These are phyloP conservation scores for Priceomyces haplophilus DNA, from an alignment of 805 yeast species.

Conservation along the genomic window DNA sequence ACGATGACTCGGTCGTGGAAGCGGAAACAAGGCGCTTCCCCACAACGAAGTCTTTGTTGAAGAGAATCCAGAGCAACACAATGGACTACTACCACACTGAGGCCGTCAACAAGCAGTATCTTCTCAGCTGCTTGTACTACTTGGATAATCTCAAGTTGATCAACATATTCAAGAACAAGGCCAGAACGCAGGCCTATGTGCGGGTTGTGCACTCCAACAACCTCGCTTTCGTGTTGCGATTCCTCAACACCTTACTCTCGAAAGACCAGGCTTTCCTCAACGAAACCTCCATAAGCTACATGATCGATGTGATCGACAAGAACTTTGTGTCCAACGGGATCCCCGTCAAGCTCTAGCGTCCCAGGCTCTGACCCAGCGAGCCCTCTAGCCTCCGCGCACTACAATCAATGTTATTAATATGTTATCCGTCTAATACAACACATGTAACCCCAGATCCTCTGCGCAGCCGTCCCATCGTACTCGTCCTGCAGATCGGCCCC, in stretches of 20 bases:
- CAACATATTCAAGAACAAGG: constrained; percentile 38
- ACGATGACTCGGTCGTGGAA: constrained; percentile 14
- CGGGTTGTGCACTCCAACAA: constrained; percentile 27
- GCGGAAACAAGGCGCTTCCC: no score
- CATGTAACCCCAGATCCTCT: no score
- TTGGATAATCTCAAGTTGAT: constrained; percentile 33
- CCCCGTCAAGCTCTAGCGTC: constrained; percentile 1
- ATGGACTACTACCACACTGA: constrained; percentile 23
- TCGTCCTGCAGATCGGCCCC: no score
- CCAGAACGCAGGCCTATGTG: constrained; percentile 40
- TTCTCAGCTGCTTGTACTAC: constrained; percentile 38
- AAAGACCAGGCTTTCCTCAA: constrained; percentile 9
- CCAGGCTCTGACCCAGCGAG: no score
- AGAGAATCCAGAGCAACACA: constrained; percentile 21
- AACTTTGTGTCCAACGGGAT: constrained; percentile 15
- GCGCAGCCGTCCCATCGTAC: no score
- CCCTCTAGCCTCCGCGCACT: no score
- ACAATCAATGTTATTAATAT: no score
- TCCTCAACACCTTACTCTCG: constrained; percentile 7
- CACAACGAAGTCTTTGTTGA: constrained; percentile 32
- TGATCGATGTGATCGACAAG: constrained; percentile 33
- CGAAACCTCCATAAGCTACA: constrained; percentile 20
- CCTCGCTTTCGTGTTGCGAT: constrained; percentile 14
- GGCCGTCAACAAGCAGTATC: constrained; percentile 40
- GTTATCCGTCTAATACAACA: no score